Conservation (phyloP, 2,329 filamentous ascomycete species). For the Hymenoscyphus fructigenus region DNA sequence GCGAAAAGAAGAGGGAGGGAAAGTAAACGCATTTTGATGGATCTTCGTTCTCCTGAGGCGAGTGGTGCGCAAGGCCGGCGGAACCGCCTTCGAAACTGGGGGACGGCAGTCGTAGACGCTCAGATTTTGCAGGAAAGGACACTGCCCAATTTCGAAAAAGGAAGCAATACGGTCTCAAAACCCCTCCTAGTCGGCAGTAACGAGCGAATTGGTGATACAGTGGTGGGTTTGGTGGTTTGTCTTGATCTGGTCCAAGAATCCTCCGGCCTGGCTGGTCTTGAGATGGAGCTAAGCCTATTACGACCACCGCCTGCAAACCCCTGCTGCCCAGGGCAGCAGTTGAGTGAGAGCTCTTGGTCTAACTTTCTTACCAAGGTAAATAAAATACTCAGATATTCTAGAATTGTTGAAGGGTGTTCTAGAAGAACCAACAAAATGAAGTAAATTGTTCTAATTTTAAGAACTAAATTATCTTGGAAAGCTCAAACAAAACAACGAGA, state of each 20-base stretch:
- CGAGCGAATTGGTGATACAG: slow-evolving; percentile 11
- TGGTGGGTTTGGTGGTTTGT: neutral
- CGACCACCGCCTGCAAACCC: neutral
- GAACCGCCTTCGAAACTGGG: slow-evolving; percentile 22
- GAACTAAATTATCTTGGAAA: neutral
- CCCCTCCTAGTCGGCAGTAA: slow-evolving; percentile 1
- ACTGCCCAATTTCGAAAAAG: neutral
- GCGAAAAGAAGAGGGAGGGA: slow-evolving; percentile 29
- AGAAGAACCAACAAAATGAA: neutral
- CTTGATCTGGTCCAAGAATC: neutral
- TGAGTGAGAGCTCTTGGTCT: neutral
- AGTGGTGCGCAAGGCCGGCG: slow-evolving; percentile 19
- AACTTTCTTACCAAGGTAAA: neutral
- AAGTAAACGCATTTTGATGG: slow-evolving; percentile 34
- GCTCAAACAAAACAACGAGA: neutral
- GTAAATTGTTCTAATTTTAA: neutral
- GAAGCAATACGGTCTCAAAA: neutral
- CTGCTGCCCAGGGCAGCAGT: neutral
- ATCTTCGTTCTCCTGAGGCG: slow-evolving; percentile 25
- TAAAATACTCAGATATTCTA: neutral
- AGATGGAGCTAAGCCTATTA: neutral
- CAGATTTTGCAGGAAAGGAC: neutral
- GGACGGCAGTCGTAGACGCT: slow-evolving; percentile 8
- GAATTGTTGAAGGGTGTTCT: neutral
- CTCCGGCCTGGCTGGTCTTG: neutral